Evolutionary conservation across 78 protist species (phyloP).

Genomic region (slime mould (Dictyostelium discoideum)): dicty_2.7 NC_007091.3:256501-257000

Average conservation of each 20-base stretch:
- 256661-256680: neutral
- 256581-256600: neutral
- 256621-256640: neutral
- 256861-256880: neutral
- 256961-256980: neutral
- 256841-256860: neutral
- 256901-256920: neutral
- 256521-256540: neutral
- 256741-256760: neutral
- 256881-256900: neutral
- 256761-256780: neutral
- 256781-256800: no score
- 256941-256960: neutral
- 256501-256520: neutral
- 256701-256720: neutral
- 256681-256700: neutral
- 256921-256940: neutral
- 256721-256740: neutral
- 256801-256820: neutral
- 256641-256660: neutral
- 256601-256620: neutral
- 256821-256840: neutral
- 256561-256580: neutral
- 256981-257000: slow-evolving; percentile 5
- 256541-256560: neutral